Evolutionary conservation across 2,329 filamentous ascomycete species (phyloP), one percentile per base, ranked within the genome.

Genomic region (Diaporthe sp.): DNA sequence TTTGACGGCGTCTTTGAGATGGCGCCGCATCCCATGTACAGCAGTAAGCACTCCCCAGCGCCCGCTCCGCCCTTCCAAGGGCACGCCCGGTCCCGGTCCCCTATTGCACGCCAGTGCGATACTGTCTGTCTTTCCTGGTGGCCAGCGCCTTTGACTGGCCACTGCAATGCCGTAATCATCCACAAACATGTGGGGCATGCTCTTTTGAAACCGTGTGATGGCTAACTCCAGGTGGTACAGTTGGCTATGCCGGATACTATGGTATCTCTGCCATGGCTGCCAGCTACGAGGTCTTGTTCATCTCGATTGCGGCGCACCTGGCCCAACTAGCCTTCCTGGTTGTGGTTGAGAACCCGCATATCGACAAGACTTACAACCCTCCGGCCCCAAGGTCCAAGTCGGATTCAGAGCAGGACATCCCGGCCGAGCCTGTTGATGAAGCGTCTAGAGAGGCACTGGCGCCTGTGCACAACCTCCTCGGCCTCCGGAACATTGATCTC

Each of bases 1-100:
- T 99, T 99, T 84, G 97, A 99, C 82, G 97, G 97, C 74, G 97
- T 99, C 78, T 99, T 98, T 83, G 97, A 99, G 86, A 97, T 99
- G 93, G 97, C 97, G 28, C 97, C 97, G 44, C 97, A 98, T 83
- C 96, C 96, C 78, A 98, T 98, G 96, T 98, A 98, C 86, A 98
- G 96, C 73, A 96, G 65, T 70, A 70, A 70, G 65, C 49, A 70
- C 49, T n/a, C 65, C 65, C 65, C 65, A 70, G 49, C 47, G 65
- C 65, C 49, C 49, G 49, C 34, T 55, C 49, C 65, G 49, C 47
- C 65, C 65, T 70, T 4, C 34, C 49, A 20, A 70, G 65, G 65
- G 49, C 49, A 70, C 47, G 65, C 65, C 65, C 65, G 65, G 65
- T 70, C 65, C 65, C 65, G 65, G 65, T 53, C 49, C 37, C 31